These are phyloP conservation scores for Favolaschia claudopus DNA, from an alignment of 768 basidiomycete species.

Conservation along the genomic window DNA sequence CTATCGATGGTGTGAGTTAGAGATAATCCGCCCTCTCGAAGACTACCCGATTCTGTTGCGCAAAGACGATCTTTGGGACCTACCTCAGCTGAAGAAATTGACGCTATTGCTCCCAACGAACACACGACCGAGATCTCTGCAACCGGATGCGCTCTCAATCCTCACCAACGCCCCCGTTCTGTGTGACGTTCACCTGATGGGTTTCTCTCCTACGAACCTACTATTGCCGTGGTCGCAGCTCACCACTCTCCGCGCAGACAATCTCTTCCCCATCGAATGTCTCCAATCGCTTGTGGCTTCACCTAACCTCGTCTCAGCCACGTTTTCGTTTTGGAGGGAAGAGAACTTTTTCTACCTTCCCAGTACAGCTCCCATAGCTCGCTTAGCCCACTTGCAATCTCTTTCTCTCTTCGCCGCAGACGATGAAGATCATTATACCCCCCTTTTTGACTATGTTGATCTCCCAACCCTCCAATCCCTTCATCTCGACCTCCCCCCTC, in stretches of 20 bases:
- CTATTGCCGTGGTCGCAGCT: conserved; percentile 21
- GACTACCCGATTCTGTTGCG: conserved; percentile 10
- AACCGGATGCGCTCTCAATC: background rate
- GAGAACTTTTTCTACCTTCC: conserved; percentile 4
- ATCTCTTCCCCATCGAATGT: conserved; percentile 15
- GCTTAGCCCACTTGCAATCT: conserved; percentile 4
- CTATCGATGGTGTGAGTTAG: conserved; percentile 18
- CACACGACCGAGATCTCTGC: background rate
- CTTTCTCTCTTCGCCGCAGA: conserved; percentile 10
- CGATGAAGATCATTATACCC: conserved; percentile 9
- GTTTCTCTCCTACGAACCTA: conserved; percentile 16
- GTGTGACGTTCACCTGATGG: conserved; percentile 23
- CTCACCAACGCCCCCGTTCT: conserved; percentile 11
- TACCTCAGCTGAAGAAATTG: conserved; percentile 19
- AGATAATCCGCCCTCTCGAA: conserved; percentile 14
- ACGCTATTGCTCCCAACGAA: conserved; percentile 2
- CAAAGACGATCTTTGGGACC: conserved; percentile 13
- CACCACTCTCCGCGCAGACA: conserved; percentile 10
- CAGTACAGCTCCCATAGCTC: background rate
- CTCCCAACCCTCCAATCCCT: conserved; percentile 5
- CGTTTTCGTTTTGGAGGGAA: conserved; percentile 16
- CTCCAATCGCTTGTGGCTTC: conserved; percentile 6
- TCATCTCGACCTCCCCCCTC: background rate
- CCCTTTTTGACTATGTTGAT: conserved; percentile 8
- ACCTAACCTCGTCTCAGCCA: background rate